Percentiles rank a stretch among this genome's conserved stretches.
phyloP scores from a whole-genome alignment of 75 land plant genomes.

The Sequoia sempervirens region DNA sequence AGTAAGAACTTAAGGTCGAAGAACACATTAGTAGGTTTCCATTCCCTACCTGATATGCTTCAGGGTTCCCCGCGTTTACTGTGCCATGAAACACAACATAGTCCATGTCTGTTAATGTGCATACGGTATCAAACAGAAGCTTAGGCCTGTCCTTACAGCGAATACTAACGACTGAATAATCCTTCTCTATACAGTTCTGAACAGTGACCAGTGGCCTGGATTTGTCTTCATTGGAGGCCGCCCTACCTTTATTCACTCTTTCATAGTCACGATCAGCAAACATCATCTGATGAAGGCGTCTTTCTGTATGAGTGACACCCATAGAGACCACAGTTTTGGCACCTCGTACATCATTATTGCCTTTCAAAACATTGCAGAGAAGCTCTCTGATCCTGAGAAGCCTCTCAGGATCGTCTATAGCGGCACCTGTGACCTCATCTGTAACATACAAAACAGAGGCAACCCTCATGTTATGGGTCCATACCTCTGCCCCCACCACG shows the following conservation, averaged over 20 bases:
- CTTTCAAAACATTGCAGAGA: slow-evolving; percentile 57
- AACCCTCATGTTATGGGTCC: slow-evolving; percentile 90
- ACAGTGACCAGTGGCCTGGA: slow-evolving; percentile 50
- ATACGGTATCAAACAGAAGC: slow-evolving; percentile 86
- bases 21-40: background rate
- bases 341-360: slow-evolving; percentile 39
- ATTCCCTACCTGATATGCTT: slow-evolving; percentile 66
- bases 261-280: slow-evolving; percentile 86
- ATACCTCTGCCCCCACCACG: slow-evolving; percentile 78
- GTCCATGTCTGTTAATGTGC: slow-evolving; percentile 94
- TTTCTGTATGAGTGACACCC: slow-evolving; percentile 61
- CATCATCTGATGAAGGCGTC: slow-evolving; percentile 97
- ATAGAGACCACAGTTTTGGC: slow-evolving; percentile 46
- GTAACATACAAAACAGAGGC: slow-evolving; percentile 82
- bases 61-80: slow-evolving; percentile 51
- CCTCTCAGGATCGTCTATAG: slow-evolving; percentile 49
- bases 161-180: slow-evolving; percentile 67
- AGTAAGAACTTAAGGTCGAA: background rate
- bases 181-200: slow-evolving; percentile 56
- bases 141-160: slow-evolving; percentile 80
- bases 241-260: slow-evolving; percentile 9
- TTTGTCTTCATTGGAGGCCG: slow-evolving; percentile 8
- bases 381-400: slow-evolving; percentile 50
- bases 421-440: slow-evolving; percentile 52
- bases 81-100: slow-evolving; percentile 92